Conservation (phyloP, 805 yeast genomes). For the Saccharomycopsis sp. region DNA sequence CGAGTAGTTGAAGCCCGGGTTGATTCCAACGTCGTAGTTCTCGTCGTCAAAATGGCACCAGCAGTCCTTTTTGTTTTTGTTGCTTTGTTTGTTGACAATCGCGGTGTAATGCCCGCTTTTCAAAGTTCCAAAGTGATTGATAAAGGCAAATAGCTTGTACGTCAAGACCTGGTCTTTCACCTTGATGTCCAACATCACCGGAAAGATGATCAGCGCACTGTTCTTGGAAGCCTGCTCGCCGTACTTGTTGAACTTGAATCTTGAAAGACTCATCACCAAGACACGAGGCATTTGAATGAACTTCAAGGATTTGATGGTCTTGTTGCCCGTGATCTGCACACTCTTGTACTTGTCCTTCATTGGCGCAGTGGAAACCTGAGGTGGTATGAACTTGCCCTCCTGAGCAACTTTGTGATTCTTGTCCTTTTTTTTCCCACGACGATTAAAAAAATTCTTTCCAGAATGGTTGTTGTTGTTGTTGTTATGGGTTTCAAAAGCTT, state of each 20-base stretch:
- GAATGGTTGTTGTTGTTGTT: background rate
- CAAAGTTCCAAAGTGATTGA: conserved; percentile 63
- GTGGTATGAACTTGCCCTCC: too few relatives aligned
- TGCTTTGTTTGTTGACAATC: conserved; percentile 41
- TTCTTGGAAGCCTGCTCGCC: conserved; percentile 36
- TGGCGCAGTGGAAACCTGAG: background rate
- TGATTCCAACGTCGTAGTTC: conserved; percentile 34
- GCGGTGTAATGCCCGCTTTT: conserved; percentile 74
- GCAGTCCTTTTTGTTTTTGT: conserved; percentile 29
- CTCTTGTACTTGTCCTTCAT: conserved; percentile 12
- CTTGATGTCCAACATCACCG: conserved; percentile 42
- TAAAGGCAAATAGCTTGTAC: conserved; percentile 52
- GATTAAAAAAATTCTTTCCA: conserved; percentile 12
- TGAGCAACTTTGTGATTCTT: background rate
- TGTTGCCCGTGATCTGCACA: conserved; percentile 18
- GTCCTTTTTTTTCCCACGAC: conserved; percentile 9
- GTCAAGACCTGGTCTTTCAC: conserved; percentile 30
- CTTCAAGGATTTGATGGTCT: conserved; percentile 57
- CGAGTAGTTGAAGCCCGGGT: conserved; percentile 38
- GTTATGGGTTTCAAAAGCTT: background rate
- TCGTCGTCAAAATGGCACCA: conserved; percentile 81
- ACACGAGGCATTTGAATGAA: conserved; percentile 76
- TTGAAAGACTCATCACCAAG: conserved; percentile 73
- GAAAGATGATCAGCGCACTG: conserved; percentile 44
- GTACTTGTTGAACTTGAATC: conserved; percentile 52